Evolutionary conservation across 768 basidiomycete species (phyloP), one percentile per base, ranked within the genome.

Genomic region (Podaxis sp.): DNA sequence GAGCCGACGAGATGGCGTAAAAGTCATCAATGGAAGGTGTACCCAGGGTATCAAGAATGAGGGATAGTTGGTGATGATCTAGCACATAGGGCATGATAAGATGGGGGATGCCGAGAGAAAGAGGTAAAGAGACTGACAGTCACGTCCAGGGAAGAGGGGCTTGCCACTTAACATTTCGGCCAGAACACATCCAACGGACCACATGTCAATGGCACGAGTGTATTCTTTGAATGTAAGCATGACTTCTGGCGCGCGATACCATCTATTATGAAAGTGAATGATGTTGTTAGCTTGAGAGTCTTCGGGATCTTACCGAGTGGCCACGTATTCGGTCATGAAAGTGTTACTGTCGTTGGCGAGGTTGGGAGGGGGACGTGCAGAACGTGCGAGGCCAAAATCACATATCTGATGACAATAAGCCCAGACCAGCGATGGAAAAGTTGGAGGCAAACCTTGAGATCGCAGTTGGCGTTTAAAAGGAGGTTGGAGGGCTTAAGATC

Each of bases 141-240:
- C 95, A 66, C 93, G 82, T n/a, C 96, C 96, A 4, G 96, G 96
- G 75, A 98, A 99, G 62, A 98, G 76, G 0, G 96, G 92, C 70
- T 91, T 88, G n/a, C 96, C 93, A 63, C 83, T 87, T 0, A 96
- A 78, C 93, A 96, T 95, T 76, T 96, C 95, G 6, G 95, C 96
- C 53, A 93, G 76, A 2, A 93, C 87, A 71, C 92, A 94, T 1
- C 92, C 90, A 20, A 93, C 91, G 63, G 87, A 87, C 93, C 92
- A 95, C 72, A 94, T 84, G 66, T 93, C 91, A 73, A 93, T 91
- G 0, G 90, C 90, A 37, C 85, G 84, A 4, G 94, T 95, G 73
- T 98, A 98, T 78, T 96, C 89, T 71, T 96, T 95, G 80, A 97
- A 98, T 0, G 94, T 96, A 38, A 99, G 83, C 96, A 99, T 98